Base-by-base conservation (phyloP, 345 rosid genomes). In the Corchorus capsularis region DNA sequence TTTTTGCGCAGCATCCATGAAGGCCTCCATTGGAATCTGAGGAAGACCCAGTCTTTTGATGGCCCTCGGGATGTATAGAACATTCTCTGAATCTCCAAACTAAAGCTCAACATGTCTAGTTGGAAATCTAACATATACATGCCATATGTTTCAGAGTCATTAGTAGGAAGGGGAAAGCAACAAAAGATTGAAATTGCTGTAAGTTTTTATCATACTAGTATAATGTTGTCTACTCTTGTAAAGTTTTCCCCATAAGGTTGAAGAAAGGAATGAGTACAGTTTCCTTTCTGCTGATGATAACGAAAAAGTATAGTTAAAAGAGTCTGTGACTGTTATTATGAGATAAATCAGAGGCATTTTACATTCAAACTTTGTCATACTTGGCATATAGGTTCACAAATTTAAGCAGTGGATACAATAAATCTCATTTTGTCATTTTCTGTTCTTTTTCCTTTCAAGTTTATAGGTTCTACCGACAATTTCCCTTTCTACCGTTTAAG, bases 1-100 rank as follows among this genome's bases (percentile, higher is more conserved):
- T 96, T 96, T 81, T 79, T 96, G 50, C 95, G 80, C 49, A 96
- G 99, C 85, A 96, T 96, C 79, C 98, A 92, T 0, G 98, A 96
- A 0, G 97, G 97, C 64, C 98, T 96, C 63, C 98, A 96, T 80
- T 96, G 99, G 99, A 96, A 96, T 80, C 77, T 83, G 75, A 88
- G 99, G 80, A 91, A 90, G 88, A 84, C 87, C 6, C 98, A 96
- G 79, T 89, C 93, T n/a, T 86, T 82, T 37, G 97, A 96, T 52
- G 97, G 97, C 43, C 98, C 97, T 47, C 84, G 57, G 43, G 93
- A 85, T 5, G 32, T 66, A 22, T 82, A 69, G 68, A 19, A 78
- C 52, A 46, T 69, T 6, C 59, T 65, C 78, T 50, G 8, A 60
- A 37, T 6, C 59, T 65, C 78, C 57, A 7, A 60, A 37, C 79